Evolutionary conservation across 2,329 filamentous ascomycete species (phyloP).

Genomic region (Colletotrichum lini): DNA sequence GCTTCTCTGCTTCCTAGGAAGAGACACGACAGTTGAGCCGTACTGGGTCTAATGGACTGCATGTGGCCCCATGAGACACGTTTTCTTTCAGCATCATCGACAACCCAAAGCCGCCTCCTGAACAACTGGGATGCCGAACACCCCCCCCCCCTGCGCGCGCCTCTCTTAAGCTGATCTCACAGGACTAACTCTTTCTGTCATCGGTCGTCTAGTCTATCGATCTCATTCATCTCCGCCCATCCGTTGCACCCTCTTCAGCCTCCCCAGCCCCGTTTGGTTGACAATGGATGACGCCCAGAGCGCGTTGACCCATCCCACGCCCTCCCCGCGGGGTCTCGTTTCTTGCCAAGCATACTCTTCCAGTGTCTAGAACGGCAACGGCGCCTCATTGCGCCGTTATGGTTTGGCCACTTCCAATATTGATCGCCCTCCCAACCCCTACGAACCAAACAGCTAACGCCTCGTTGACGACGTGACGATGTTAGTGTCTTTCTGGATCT

Average conservation of each 20-base stretch:
- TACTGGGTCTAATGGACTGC: neutral
- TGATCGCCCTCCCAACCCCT: neutral
- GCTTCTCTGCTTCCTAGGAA: conserved; percentile 1
- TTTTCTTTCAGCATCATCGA: conserved; percentile 23
- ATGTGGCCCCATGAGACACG: conserved; percentile 7
- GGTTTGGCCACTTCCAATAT: neutral
- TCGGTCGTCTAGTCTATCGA: conserved; percentile 10
- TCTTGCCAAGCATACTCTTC: conserved; percentile 8
- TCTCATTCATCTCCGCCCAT: conserved; percentile 28
- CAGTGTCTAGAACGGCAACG: conserved; percentile 1
- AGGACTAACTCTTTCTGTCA: conserved; percentile 6
- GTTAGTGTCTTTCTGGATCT: neutral
- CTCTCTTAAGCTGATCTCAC: neutral
- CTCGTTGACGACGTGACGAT: conserved; percentile 1
- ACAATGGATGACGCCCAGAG: neutral
- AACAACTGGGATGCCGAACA: neutral
- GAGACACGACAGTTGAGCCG: neutral
- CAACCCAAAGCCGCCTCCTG: conserved; percentile 2
- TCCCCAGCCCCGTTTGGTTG: conserved; percentile 7
- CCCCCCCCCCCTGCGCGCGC: neutral
- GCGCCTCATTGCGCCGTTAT: conserved; percentile 14
- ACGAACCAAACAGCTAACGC: conserved; percentile 11
- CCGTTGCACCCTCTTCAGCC: conserved; percentile 18
- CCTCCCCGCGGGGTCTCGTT: neutral
- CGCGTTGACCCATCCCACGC: neutral